Evolutionary conservation across 148 eudicot genomes (phyloP), one percentile per base, ranked within the genome.

Genomic region (Polygonum maritimum): DNA sequence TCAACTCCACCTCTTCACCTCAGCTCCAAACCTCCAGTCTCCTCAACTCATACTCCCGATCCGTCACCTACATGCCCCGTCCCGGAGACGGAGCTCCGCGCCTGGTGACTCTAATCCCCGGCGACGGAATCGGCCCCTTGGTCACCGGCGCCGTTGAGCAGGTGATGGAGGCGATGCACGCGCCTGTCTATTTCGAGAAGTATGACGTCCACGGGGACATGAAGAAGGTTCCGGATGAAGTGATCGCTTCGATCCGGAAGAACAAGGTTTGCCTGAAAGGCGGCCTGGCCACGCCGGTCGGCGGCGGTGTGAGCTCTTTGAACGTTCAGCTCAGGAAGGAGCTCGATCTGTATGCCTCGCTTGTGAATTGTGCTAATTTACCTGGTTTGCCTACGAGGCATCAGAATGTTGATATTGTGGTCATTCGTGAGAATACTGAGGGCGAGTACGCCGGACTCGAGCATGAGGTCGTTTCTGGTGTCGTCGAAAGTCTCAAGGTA

Each of bases 381-480:
- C 75, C 81, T 5, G 84, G 84, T 12, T 39, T 82, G 69, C 84
- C 81, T 21, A 82, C 84, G 16, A 14, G 84, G 74, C 84, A 82
- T 63, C 77, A 82, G 71, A 82, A 82, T 63, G 84, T 82, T 21
- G 82, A 82, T 73, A 82, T 82, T 44, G 82, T 82, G 19, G 84
- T 82, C 71, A 82, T 82, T 44, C 58, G 84, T 57, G 84, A 82
- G 79, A 82, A 82, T 18, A 82, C 84, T 1, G 84, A 82, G 62
- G 84, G 84, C 11, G 84, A 82, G 79, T 82, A 82, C 33, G 47
- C 84, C 0, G 84, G 84, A 16, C 82, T 82, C 16, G 84, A 82
- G 84, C 84, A 82, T 65, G 82, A 82, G 75, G 84, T 82, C 35
- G 84, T 82, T n/a, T 81, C 84, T 9, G 84, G 84, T 1, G 84